Base-by-base conservation (phyloP, 208 protist genomes). In the Crithidia mellificae region DNA sequence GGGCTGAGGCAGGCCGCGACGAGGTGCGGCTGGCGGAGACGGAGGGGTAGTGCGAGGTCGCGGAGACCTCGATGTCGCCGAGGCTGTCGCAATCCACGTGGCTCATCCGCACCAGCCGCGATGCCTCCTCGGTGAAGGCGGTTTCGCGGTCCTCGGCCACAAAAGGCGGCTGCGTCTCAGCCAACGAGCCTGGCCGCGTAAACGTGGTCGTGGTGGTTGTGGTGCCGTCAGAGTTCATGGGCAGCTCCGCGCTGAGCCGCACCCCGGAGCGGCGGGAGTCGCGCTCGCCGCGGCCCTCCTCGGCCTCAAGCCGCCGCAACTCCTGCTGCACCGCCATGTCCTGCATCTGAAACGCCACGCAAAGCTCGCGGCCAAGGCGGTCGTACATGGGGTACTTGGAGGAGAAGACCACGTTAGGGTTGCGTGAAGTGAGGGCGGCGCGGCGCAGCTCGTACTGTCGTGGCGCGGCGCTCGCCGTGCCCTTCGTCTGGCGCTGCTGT, bases 351-450 rank as follows among this genome's bases (percentile, higher is more conserved):
- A 89, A 90, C 24, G 85, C 49, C 12, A 95, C 83, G 44, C 78
- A 95, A 30, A 95, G 76, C 70, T 95, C 86, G 43, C 78, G 81
- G 7, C 90, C 90, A 32, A 84, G 77, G 15, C 79, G 77, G 67
- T 95, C 87, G 57, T 84, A 82, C 50, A 90, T 64, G 0, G 90
- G 90, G 62, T 85, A 95, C 54, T 85, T 85, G 32, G 83, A 88
- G 49, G 65, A 84, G 66, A 95, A 92, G 25, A 77, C 62, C 3
- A 91, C 85, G 52, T 77, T 78, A 0, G 84, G 83, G 49, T 92
- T 81, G 36, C 75, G 72, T 8, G 90, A 91, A 38, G 61, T 77
- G 27, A 94, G 73, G n/a, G 77, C 74, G 30, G 38, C 19, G 59
- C 79, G 78, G 30, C 81, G 79, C 50, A 63, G 71, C 54, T 83